Percentiles rank a stretch among this genome's conserved stretches.
Conservation (phyloP, 2,329 filamentous ascomycete species). For the Ophiostoma angusticollis region DNA sequence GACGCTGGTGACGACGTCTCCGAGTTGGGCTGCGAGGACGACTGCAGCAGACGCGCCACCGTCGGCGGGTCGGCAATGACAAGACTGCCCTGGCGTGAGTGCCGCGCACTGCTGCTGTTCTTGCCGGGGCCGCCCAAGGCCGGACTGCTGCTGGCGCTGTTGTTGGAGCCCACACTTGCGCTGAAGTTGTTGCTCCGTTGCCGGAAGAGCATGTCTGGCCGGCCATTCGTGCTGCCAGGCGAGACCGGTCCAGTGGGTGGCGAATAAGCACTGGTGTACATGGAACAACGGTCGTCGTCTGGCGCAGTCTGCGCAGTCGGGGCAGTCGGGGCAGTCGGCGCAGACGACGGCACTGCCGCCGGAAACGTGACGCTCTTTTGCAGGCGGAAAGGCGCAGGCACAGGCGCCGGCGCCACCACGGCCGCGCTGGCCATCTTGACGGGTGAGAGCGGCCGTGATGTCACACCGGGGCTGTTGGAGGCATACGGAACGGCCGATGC, state of each 20-base stretch:
- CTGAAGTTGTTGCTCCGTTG: constrained; percentile 6
- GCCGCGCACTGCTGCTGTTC: constrained; percentile 10
- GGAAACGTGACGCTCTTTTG: constrained; percentile 5
- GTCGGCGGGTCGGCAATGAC: constrained; percentile 14
- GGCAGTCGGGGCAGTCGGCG: too few relatives aligned
- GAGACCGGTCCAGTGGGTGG: constrained; percentile 2
- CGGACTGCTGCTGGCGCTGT: constrained; percentile 6
- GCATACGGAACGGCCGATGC: too few relatives aligned
- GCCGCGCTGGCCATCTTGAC: constrained; percentile 26
- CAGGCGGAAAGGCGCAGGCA: neutral
- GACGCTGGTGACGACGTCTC: constrained; percentile 10
- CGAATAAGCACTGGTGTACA: neutral
- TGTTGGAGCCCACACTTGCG: too few relatives aligned
- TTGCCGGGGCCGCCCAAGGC: neutral
- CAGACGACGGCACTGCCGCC: neutral
- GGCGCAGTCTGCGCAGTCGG: too few relatives aligned
- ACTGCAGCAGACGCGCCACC: constrained; percentile 9
- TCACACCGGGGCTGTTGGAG: constrained; percentile 19
- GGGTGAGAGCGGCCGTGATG: constrained; percentile 38
- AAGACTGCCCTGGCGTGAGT: constrained; percentile 29
- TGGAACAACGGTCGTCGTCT: too few relatives aligned
- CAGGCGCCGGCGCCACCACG: too few relatives aligned
- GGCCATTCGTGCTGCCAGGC: neutral
- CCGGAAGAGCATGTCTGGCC: neutral
- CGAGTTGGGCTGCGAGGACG: constrained; percentile 8